phyloP scores from a whole-genome alignment of 176 grass and related monocot species.

The Echinochloa phyllopogon region DNA sequence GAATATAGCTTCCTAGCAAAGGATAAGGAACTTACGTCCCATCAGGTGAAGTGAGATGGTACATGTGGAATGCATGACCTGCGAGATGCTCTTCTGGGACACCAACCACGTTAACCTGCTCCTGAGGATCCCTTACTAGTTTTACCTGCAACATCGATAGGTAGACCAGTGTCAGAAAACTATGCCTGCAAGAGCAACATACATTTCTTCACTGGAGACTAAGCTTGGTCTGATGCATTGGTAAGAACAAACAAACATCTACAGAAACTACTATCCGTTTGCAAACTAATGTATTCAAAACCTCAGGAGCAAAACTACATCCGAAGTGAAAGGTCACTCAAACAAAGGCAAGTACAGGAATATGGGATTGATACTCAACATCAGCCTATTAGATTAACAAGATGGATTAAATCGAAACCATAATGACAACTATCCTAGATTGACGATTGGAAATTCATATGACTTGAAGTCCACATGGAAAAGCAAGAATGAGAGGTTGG shows the following conservation, averaged over 20 bases:
- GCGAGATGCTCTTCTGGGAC: constrained; percentile 77
- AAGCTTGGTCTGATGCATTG: neutral
- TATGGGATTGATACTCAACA: neutral
- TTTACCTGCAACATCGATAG: constrained; percentile 56
- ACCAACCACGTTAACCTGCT: constrained; percentile 81
- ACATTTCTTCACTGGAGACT: neutral
- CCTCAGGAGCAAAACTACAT: neutral
- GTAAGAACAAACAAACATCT: neutral
- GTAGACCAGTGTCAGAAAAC: constrained; percentile 20
- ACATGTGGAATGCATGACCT: constrained; percentile 95
- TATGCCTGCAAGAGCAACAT: neutral
- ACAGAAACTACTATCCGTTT: constrained; percentile 1
- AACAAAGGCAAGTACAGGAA: neutral
- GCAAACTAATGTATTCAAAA: neutral
- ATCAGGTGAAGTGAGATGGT: constrained; percentile 94
- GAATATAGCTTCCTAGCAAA: constrained; percentile 1
- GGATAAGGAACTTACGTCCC: constrained; percentile 63
- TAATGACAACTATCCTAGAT: neutral
- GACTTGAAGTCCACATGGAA: constrained; percentile 1
- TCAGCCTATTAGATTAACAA: neutral
- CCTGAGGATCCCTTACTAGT: constrained; percentile 72
- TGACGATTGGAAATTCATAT: neutral
- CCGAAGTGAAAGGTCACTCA: neutral
- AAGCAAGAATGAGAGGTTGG: constrained; percentile 9
- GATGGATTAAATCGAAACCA: neutral